A percentile compares a stretch with the other conserved stretches of the same genome.
These are phyloP conservation scores for Stagonosporopsis vannaccii DNA, from an alignment of 2,329 filamentous ascomycete species.

Conservation along the genomic window DNA sequence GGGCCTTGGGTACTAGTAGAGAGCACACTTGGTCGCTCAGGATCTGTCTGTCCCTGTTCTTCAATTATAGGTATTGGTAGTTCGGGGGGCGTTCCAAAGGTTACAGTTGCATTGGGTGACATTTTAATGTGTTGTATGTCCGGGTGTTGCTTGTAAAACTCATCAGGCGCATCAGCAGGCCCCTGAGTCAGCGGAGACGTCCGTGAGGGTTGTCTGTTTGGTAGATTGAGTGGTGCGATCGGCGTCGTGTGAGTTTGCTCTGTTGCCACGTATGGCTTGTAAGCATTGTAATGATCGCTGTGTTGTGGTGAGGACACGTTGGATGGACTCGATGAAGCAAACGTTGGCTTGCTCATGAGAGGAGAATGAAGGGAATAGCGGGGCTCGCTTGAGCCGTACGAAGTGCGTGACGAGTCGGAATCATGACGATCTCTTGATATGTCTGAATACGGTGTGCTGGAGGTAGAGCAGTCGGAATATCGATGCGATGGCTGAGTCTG, in stretches of 20 bases:
- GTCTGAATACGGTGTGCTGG: constrained; percentile 40
- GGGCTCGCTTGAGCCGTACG: constrained; percentile 18
- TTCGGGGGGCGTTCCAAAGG: constrained; percentile 10
- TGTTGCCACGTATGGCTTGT: constrained; percentile 9
- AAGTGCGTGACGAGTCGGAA: constrained; percentile 37
- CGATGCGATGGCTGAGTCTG: constrained; percentile 12
- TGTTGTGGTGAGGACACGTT: constrained; percentile 4
- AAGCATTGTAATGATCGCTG: constrained; percentile 7
- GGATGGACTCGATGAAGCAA: constrained; percentile 2
- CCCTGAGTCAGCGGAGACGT: neutral
- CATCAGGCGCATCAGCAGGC: neutral
- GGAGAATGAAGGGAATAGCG: constrained; percentile 7
- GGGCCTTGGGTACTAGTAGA: neutral
- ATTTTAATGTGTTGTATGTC: neutral
- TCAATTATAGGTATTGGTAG: constrained; percentile 1
- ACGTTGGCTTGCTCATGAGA: neutral
- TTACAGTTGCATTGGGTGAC: constrained; percentile 6
- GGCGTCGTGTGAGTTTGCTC: constrained; percentile 14
- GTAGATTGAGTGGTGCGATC: constrained; percentile 26
- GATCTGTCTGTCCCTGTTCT: neutral
- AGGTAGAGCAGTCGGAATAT: constrained; percentile 34
- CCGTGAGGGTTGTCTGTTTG: constrained; percentile 14
- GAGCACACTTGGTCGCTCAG: neutral
- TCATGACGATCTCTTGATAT: constrained; percentile 36
- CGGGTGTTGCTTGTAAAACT: neutral